Conservation (phyloP, 2,329 filamentous ascomycete species). For the Meredithiella fracta region DNA sequence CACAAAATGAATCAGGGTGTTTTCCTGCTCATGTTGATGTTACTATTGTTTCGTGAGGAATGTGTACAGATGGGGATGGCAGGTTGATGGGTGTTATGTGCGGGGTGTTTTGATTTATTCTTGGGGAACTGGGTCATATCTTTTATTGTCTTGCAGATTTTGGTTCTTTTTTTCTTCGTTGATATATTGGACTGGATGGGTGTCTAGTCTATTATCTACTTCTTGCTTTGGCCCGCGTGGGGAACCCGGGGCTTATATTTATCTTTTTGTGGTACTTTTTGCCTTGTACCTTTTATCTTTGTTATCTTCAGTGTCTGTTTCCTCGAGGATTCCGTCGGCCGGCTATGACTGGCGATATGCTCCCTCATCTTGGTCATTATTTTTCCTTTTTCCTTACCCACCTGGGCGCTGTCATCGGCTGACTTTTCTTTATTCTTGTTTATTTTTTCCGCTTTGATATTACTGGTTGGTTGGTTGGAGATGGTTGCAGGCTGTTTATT, state of each 20-base stretch:
- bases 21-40: neutral
- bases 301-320: neutral
- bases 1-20: neutral
- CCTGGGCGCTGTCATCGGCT: no score
- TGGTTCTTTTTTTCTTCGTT: neutral
- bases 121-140: neutral
- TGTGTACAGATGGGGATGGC: no score
- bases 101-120: neutral
- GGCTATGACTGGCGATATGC: neutral
- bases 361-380: neutral
- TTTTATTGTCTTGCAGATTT: neutral
- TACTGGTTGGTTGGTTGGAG: neutral
- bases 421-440: conserved; percentile 1
- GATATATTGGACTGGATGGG: neutral
- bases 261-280: neutral
- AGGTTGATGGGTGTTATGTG: neutral
- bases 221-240: neutral
- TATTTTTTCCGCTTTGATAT: neutral
- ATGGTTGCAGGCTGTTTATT: conserved; percentile 1
- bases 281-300: no score
- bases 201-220: neutral
- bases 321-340: neutral
- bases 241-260: neutral
- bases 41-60: neutral
- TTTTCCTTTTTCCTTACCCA: neutral